Evolutionary conservation across 768 basidiomycete genomes (phyloP).

Genomic region (Favolaschia claudopus): DNA sequence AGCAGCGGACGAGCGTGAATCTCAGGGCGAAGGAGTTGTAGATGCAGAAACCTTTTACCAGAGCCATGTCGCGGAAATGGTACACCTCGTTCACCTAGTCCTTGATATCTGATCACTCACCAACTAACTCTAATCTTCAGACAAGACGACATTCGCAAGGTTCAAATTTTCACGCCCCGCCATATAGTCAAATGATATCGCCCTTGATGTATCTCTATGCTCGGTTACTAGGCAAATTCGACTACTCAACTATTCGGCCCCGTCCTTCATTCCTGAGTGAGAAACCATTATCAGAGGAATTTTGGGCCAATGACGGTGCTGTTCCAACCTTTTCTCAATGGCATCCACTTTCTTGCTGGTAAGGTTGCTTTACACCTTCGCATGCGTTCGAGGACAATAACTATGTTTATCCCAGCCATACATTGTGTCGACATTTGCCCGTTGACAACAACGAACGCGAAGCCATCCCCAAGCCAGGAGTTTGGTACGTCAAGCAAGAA

Average conservation of each 20-base stretch:
- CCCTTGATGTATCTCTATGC: slow-evolving; percentile 37
- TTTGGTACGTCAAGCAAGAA: slow-evolving; percentile 50
- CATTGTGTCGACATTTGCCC: slow-evolving; percentile 11
- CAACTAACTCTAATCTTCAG: background rate
- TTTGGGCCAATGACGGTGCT: slow-evolving; percentile 56
- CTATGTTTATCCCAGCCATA: slow-evolving; percentile 2
- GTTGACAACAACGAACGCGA: background rate
- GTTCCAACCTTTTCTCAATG: slow-evolving; percentile 60
- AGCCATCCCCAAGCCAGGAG: slow-evolving; percentile 38
- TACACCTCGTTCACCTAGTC: slow-evolving; percentile 13
- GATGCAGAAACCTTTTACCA: slow-evolving; percentile 50
- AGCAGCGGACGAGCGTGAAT: slow-evolving; percentile 51
- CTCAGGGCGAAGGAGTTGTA: slow-evolving; percentile 42
- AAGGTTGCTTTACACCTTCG: too few relatives aligned
- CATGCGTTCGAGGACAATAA: background rate
- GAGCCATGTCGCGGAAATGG: slow-evolving; percentile 49
- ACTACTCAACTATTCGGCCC: slow-evolving; percentile 46
- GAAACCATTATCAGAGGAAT: slow-evolving; percentile 34
- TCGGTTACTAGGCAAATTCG: slow-evolving; percentile 43
- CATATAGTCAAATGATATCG: slow-evolving; percentile 15
- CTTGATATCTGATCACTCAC: background rate
- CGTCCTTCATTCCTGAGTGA: slow-evolving; percentile 40
- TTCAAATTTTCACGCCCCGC: slow-evolving; percentile 2
- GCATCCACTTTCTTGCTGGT: slow-evolving; percentile 57
- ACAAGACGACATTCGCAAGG: background rate